phyloP scores from a whole-genome alignment of 257 asterid species.

The Nicotiana obtusifolia region DNA sequence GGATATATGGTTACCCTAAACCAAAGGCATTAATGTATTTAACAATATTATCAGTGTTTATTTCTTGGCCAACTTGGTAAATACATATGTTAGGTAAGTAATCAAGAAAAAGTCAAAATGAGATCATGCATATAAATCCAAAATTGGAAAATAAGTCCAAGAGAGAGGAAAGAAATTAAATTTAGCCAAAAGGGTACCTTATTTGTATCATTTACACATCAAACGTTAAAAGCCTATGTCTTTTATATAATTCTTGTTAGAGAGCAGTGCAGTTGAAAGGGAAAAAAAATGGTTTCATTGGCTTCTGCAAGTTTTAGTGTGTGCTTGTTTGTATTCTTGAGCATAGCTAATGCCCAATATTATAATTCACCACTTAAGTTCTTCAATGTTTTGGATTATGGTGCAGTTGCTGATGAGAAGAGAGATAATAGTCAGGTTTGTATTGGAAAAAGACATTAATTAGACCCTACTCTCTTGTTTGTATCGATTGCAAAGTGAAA shows the following conservation, averaged over 20 bases:
- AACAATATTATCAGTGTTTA: not conserved
- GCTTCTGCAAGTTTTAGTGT: not conserved
- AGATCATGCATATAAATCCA: conserved; percentile 1
- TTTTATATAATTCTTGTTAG: not conserved
- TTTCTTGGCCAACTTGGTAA: not conserved
- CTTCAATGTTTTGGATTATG: conserved; percentile 42
- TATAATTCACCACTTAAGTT: conserved; percentile 1
- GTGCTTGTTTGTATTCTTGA: conserved; percentile 12
- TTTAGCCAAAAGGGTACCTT: not conserved
- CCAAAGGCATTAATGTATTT: not conserved
- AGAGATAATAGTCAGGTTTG: conserved; percentile 38
- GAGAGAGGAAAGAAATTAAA: not conserved
- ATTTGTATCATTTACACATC: not conserved
- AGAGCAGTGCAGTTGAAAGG: not conserved
- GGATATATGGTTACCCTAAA: not conserved
- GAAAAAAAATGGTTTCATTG: conserved; percentile 13
- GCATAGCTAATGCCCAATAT: conserved; percentile 8
- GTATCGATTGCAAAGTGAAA: not conserved
- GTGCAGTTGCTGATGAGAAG: conserved; percentile 43
- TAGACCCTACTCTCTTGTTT: not conserved
- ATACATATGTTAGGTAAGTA: not conserved
- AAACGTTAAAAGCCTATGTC: not conserved
- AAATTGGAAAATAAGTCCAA: conserved; percentile 1
- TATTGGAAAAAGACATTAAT: not conserved
- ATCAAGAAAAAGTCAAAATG: not conserved